Evolutionary conservation across 2,329 filamentous ascomycete species (phyloP).

Genomic region (Harringtonia lauricola): DNA sequence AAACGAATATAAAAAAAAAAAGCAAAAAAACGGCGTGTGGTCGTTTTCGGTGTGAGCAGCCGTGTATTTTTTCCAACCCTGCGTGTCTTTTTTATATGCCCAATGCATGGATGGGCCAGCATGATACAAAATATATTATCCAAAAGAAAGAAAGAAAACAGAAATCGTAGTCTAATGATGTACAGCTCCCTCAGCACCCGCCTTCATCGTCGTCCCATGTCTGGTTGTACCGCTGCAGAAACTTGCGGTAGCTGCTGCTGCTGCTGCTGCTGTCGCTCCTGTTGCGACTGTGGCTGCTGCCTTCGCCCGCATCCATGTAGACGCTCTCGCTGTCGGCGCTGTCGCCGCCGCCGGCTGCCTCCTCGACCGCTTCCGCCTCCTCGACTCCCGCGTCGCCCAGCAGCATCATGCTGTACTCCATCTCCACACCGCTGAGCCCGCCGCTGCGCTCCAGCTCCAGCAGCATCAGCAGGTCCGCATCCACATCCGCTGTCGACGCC

Average conservation of each 20-base stretch:
- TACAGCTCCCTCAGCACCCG: too few relatives aligned
- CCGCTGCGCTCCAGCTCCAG: conserved; percentile 5
- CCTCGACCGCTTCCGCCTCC: background rate
- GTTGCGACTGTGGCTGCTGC: background rate
- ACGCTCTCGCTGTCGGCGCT: too few relatives aligned
- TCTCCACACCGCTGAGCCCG: conserved; percentile 31
- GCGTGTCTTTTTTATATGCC: background rate
- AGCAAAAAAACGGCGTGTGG: background rate
- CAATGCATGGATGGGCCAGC: too few relatives aligned
- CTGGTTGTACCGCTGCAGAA: too few relatives aligned
- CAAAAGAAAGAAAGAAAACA: too few relatives aligned
- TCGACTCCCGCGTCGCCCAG: background rate
- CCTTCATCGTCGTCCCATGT: too few relatives aligned
- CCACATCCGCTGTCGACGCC: conserved; percentile 22
- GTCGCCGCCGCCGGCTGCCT: background rate
- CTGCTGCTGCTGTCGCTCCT: background rate
- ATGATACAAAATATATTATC: too few relatives aligned
- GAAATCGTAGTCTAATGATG: too few relatives aligned
- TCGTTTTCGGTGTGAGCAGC: too few relatives aligned
- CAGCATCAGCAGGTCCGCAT: conserved; percentile 8
- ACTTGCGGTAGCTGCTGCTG: background rate
- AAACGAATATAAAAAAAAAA: background rate
- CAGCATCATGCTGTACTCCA: conserved; percentile 4
- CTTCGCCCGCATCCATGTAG: too few relatives aligned
- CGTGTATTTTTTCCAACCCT: background rate